Conservation (phyloP, 441 rosid species). For the Cnidoscolus chayamansa region DNA sequence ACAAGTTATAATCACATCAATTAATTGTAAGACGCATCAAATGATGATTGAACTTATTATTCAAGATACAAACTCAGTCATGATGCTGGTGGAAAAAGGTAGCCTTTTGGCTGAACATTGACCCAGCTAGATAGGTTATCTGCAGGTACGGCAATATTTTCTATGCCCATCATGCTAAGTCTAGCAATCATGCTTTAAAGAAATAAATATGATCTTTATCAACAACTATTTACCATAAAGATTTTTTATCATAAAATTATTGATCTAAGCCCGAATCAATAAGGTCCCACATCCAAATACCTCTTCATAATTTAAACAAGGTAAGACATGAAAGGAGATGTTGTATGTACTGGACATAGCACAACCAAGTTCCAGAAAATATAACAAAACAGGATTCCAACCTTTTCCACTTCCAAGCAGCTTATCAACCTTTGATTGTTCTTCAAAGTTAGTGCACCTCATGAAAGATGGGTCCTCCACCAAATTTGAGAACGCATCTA, state of each 20-base stretch:
- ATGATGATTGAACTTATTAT: constrained; percentile 3
- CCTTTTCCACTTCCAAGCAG: constrained; percentile 88
- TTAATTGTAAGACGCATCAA: constrained; percentile 7
- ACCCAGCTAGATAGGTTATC: background rate
- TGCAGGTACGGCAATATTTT: background rate
- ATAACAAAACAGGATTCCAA: constrained; percentile 32
- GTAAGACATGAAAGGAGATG: constrained; percentile 19
- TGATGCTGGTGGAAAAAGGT: background rate
- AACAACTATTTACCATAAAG: background rate
- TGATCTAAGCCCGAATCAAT: background rate
- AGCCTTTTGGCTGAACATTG: background rate
- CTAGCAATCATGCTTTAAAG: constrained; percentile 1
- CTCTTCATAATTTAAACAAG: background rate
- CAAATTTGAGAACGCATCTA: constrained; percentile 60
- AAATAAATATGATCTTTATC: background rate
- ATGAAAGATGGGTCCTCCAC: constrained; percentile 40
- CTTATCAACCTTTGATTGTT: constrained; percentile 64
- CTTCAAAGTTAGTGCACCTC: constrained; percentile 33
- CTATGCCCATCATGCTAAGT: background rate
- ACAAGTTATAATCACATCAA: constrained; percentile 8
- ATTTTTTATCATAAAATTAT: background rate
- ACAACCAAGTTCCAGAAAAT: constrained; percentile 4
- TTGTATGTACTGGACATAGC: background rate
- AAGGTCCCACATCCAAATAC: background rate
- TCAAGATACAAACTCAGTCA: constrained; percentile 1